A percentile compares a stretch with the other conserved stretches of the same genome.
These are phyloP conservation scores for Aspergillus sp. DNA, from an alignment of 2,329 filamentous ascomycete genomes.

Conservation along the genomic window DNA sequence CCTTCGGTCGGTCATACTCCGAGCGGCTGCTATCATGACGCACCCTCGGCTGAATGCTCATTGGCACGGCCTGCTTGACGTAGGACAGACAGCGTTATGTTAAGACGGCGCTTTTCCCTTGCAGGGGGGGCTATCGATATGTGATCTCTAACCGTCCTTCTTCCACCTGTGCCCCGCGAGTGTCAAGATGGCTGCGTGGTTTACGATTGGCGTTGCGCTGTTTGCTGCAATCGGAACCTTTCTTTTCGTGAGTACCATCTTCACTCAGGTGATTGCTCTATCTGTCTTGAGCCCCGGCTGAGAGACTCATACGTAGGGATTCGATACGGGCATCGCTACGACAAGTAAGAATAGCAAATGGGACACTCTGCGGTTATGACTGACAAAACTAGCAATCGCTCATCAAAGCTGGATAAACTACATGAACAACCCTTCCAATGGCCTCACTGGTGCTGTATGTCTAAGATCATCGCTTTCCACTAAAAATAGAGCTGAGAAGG, in stretches of 20 bases:
- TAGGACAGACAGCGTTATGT: not conserved
- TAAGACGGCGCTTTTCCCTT: not conserved
- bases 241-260: slow-evolving; percentile 51
- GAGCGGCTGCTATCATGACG: slow-evolving; percentile 19
- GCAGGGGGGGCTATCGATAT: not conserved
- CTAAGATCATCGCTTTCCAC: not conserved
- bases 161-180: not conserved
- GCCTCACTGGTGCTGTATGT: slow-evolving; percentile 55
- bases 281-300: not conserved
- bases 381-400: slow-evolving; percentile 51
- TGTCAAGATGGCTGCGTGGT: slow-evolving; percentile 43
- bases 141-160: not conserved
- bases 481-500: not conserved
- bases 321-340: slow-evolving; percentile 62
- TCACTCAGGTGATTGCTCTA: not conserved
- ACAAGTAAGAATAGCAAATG: slow-evolving; percentile 47
- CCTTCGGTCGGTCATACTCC: slow-evolving; percentile 30
- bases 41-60: slow-evolving; percentile 12
- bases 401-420: slow-evolving; percentile 62
- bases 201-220: slow-evolving; percentile 54
- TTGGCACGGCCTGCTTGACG: not conserved
- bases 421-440: slow-evolving; percentile 58
- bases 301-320: slow-evolving; percentile 47
- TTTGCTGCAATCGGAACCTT: slow-evolving; percentile 63
- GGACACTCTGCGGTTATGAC: not conserved